phyloP scores from a whole-genome alignment of 768 basidiomycete species.

The Psilocybe tampanensis region DNA sequence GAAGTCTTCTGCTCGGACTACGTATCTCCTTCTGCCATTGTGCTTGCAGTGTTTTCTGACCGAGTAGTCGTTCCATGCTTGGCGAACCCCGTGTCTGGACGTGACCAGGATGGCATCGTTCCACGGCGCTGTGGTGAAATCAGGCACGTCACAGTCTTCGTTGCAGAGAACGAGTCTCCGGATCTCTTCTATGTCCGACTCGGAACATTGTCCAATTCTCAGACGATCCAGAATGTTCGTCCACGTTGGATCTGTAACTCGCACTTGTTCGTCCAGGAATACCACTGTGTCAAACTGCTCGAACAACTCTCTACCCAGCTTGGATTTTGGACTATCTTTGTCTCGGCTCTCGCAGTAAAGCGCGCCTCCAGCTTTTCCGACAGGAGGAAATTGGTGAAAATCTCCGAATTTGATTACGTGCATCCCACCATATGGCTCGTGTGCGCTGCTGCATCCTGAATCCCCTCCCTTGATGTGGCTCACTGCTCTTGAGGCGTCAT shows the following conservation, averaged over 20 bases:
- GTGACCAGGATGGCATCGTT: constrained; percentile 34
- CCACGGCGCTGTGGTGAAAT: constrained; percentile 33
- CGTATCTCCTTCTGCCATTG: constrained; percentile 23
- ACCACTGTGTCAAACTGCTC: constrained; percentile 35
- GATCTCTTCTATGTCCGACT: constrained; percentile 24
- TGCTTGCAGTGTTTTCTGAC: constrained; percentile 20
- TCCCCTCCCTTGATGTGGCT: constrained; percentile 3
- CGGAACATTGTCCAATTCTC: constrained; percentile 27
- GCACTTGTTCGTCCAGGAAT: constrained; percentile 36
- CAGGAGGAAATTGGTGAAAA: constrained; percentile 50
- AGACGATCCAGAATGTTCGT: constrained; percentile 27
- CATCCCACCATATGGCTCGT: too few species aligned
- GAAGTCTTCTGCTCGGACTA: constrained; percentile 30
- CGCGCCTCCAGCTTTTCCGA: constrained; percentile 31
- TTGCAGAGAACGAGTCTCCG: constrained; percentile 25
- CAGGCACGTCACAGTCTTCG: constrained; percentile 15
- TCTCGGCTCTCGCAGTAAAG: constrained; percentile 20
- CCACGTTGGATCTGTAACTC: constrained; percentile 34
- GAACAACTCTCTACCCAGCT: constrained; percentile 26
- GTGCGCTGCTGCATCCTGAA: neutral
- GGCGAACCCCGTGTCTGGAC: constrained; percentile 35
- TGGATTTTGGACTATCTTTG: neutral
- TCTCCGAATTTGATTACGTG: constrained; percentile 43
- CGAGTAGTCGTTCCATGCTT: constrained; percentile 36
- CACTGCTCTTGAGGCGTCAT: constrained; percentile 22